Conservation (phyloP, 139 green algal genomes). For the Volvox reticuliferus region DNA sequence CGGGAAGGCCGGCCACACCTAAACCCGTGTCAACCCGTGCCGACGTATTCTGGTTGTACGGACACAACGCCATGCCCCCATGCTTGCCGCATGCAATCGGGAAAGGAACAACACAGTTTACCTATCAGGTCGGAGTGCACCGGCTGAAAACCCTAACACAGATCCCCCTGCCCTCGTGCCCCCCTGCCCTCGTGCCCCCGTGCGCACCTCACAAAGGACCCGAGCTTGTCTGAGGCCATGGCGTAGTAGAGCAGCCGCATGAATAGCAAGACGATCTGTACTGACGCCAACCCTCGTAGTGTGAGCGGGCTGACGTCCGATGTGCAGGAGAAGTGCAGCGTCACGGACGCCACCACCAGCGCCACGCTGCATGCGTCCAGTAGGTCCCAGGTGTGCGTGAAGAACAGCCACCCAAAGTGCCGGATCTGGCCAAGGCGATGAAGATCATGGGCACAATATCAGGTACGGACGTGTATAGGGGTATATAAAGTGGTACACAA, state of each 20-base stretch:
- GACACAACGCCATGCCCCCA: too few relatives aligned
- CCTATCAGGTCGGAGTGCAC: too few relatives aligned
- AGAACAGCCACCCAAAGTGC: background rate
- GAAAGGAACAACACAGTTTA: too few relatives aligned
- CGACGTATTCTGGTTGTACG: too few relatives aligned
- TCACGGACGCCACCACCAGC: background rate
- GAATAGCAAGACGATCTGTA: slow-evolving; percentile 28
- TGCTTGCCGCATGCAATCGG: too few relatives aligned
- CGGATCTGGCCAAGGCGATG: background rate
- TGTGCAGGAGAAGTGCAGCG: background rate
- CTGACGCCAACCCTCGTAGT: background rate
- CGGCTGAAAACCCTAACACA: too few relatives aligned
- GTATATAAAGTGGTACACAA: background rate
- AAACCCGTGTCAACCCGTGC: too few relatives aligned
- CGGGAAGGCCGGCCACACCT: too few relatives aligned
- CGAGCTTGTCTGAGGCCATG: slow-evolving; percentile 25
- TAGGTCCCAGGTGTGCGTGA: background rate
- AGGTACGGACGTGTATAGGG: too few relatives aligned
- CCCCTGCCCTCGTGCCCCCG: too few relatives aligned
- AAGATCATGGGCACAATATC: too few relatives aligned
- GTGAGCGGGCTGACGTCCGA: background rate
- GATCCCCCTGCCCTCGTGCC: background rate
- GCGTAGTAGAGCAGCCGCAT: slow-evolving; percentile 41
- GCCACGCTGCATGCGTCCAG: background rate
- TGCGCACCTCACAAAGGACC: slow-evolving; percentile 16